phyloP scores from a whole-genome alignment of 2,329 filamentous ascomycete species.

The Stachybotrys elegans region DNA sequence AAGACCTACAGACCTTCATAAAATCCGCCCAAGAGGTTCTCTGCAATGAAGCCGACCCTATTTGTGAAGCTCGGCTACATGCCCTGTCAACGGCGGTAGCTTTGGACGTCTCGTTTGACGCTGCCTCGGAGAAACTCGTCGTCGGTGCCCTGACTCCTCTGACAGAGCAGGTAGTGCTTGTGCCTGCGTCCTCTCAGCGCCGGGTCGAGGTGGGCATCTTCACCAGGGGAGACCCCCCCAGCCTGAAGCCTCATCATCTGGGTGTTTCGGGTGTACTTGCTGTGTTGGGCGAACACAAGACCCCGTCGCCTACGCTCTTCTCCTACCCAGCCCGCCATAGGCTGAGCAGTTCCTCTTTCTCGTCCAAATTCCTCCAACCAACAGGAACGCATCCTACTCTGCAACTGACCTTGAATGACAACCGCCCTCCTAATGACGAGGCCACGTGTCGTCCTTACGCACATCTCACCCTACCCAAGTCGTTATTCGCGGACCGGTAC shows the following conservation, averaged over 20 bases:
- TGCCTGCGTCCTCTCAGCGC: constrained; percentile 36
- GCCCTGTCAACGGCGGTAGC: constrained; percentile 49
- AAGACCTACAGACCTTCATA: constrained; percentile 50
- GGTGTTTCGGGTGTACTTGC: constrained; percentile 74
- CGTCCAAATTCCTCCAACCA: constrained; percentile 59
- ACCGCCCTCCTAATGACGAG: constrained; percentile 44
- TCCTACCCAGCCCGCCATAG: constrained; percentile 76
- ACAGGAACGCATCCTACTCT: constrained; percentile 82
- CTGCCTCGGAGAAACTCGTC: constrained; percentile 59
- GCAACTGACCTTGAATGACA: constrained; percentile 56
- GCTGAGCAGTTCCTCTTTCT: constrained; percentile 54
- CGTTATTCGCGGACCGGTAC: constrained; percentile 82
- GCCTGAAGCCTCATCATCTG: constrained; percentile 65
- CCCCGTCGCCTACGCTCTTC: constrained; percentile 73
- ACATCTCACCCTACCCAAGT: constrained; percentile 76
- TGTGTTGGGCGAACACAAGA: constrained; percentile 69
- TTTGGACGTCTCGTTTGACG: constrained; percentile 74
- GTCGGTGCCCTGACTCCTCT: constrained; percentile 61
- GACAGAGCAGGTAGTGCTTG: constrained; percentile 31
- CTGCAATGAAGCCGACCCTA: constrained; percentile 40
- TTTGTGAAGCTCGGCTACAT: constrained; percentile 45
- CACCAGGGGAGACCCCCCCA: constrained; percentile 53
- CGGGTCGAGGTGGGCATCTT: constrained; percentile 80
- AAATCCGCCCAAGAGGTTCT: constrained; percentile 45
- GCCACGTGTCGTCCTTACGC: constrained; percentile 68